Conservation (phyloP, 345 rosid species). For the Lumnitzera littorea region DNA sequence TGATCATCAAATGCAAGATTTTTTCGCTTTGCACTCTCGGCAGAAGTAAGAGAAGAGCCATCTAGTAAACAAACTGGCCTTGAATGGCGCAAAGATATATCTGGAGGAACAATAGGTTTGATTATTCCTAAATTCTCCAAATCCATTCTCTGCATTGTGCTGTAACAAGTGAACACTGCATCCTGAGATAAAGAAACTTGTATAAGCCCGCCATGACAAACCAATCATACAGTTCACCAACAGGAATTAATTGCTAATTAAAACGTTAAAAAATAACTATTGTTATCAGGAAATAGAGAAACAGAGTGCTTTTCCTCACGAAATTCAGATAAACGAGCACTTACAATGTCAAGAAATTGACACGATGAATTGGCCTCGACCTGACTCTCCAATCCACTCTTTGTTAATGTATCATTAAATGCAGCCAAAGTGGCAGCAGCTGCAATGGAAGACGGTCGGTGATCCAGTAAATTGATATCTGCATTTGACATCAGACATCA, state of each 20-base stretch:
- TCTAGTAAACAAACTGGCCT: constrained; percentile 10
- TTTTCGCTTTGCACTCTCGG: constrained; percentile 23
- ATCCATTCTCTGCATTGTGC: constrained; percentile 28
- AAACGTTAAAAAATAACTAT: neutral
- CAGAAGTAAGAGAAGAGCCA: constrained; percentile 19
- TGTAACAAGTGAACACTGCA: constrained; percentile 40
- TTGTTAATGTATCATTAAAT: constrained; percentile 27
- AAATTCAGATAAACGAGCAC: constrained; percentile 5
- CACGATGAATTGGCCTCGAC: constrained; percentile 22
- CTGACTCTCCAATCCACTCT: constrained; percentile 27
- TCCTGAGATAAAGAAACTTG: constrained; percentile 29
- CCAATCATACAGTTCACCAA: neutral
- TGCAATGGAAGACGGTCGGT: constrained; percentile 48
- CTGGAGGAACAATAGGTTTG: constrained; percentile 9
- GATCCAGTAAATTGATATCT: constrained; percentile 35
- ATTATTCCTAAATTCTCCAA: constrained; percentile 10
- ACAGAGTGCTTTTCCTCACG: neutral
- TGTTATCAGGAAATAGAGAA: neutral
- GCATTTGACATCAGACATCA: constrained; percentile 6
- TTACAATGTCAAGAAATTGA: constrained; percentile 44
- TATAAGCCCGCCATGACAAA: neutral
- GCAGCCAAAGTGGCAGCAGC: constrained; percentile 43
- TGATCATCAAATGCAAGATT: constrained; percentile 19
- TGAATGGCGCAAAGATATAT: constrained; percentile 3
- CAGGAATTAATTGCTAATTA: neutral